Evolutionary conservation across 1,139 yeast species (phyloP).

Genomic region (Yamadazyma spencermartinsiae): DNA sequence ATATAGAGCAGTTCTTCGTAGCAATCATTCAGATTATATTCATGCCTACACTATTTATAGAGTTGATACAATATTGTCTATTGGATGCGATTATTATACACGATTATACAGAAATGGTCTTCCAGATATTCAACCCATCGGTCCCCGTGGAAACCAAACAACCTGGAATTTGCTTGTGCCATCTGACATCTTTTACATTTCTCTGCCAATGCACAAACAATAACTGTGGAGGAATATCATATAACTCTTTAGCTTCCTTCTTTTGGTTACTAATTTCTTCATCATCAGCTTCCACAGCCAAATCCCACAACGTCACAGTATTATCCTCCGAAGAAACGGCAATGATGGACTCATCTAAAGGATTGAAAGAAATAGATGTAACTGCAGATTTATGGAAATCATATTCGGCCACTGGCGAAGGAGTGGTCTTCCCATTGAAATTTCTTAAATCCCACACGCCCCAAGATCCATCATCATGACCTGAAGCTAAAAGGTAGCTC

Average conservation of each 20-base stretch:
- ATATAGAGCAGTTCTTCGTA: no score
- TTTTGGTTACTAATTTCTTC: conserved; percentile 85
- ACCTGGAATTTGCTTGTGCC: conserved; percentile 98
- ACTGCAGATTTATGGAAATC: conserved; percentile 93
- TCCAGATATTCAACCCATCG: conserved; percentile 94
- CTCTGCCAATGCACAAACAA: conserved; percentile 98
- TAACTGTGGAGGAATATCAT: conserved; percentile 93
- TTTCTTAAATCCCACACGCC: conserved; percentile 97
- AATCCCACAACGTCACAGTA: conserved; percentile 96
- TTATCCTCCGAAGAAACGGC: conserved; percentile 97
- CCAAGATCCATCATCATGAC: conserved; percentile 98
- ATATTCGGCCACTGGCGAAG: conserved; percentile 86
- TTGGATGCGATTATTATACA: neutral
- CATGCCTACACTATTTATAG: no score
- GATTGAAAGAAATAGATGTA: conserved; percentile 92
- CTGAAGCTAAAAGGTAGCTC: conserved; percentile 85
- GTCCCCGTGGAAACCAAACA: conserved; percentile 92
- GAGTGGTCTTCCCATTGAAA: conserved; percentile 59
- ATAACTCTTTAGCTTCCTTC: conserved; percentile 71
- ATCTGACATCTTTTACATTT: conserved; percentile 95
- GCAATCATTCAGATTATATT: no score
- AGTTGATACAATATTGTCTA: conserved; percentile 16
- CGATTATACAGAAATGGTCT: conserved; percentile 80
- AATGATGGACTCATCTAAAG: conserved; percentile 89
- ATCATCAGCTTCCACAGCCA: conserved; percentile 95